Evolutionary conservation across 1,284 basidiomycete genomes (phyloP), one percentile per base, ranked within the genome.

Genomic region (Boletus smithii): DNA sequence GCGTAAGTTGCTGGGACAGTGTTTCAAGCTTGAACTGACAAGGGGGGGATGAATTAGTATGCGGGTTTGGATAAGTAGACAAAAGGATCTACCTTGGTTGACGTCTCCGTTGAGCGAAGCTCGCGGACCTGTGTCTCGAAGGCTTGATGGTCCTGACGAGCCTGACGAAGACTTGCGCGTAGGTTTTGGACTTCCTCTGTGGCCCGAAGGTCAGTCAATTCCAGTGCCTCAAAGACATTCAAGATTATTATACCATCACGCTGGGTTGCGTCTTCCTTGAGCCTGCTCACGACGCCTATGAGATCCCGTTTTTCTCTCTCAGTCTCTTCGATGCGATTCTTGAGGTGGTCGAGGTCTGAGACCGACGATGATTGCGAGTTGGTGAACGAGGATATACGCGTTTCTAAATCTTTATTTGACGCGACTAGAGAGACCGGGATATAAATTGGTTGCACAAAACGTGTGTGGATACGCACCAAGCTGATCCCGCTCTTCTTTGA

Each of bases 241-340:
- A 14, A 22, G 23, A 11, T 9, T 23, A 20, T 52, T 67, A 43
- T 44, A 85, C 83, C 84, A 57, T 89, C 85, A 45, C 82, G 76
- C 59, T 86, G 80, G 13, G 74, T 59, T 39, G 73, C 70, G 54
- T 91, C 88, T 55, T 86, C 80, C 62, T 86, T 83, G 49, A 88
- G 63, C 44, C 86, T 76, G 62, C 81, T 87, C 9, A 91, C 78
- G 20, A 88, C 82, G 31, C 74, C 76, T 31, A 92, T 71, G 42
- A 91, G 74, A 52, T 90, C 87, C 23, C 87, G 78, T 65, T 91
- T 91, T 70, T 91, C 89, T 37, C 82, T 75, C 55, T 91, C 87
- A 1, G 76, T 75, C 56, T 89, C 83, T 5, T 87, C 83, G 4
- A 86, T 70, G 30, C 79, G 77, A 47, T 69, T 74, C 54, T 75